phyloP scores from a whole-genome alignment of 2,329 filamentous ascomycete species.

The Neonectria neomacrospora region DNA sequence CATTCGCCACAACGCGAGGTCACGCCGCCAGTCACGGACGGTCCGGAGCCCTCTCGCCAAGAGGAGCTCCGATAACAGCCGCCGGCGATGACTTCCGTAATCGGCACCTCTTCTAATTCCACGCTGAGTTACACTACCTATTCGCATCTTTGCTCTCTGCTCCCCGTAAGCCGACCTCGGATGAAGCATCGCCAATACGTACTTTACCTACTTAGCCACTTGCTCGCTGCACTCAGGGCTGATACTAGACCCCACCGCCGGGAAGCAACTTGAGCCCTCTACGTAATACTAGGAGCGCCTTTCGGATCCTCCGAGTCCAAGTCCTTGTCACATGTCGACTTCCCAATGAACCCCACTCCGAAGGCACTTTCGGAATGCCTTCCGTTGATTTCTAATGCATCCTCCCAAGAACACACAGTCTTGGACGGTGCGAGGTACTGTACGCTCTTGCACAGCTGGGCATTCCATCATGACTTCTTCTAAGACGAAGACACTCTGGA shows the following conservation, averaged over 20 bases:
- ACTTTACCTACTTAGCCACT: too few species aligned
- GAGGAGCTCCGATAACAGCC: not conserved
- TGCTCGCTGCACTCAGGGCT: not conserved
- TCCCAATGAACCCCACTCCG: not conserved
- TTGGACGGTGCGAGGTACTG: conserved; percentile 1
- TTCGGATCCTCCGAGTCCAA: not conserved
- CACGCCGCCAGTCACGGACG: conserved; percentile 1
- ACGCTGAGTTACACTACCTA: not conserved
- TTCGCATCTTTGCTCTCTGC: not conserved
- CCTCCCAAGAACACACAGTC: not conserved
- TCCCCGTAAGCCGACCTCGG: not conserved
- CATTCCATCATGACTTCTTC: not conserved
- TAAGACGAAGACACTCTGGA: not conserved
- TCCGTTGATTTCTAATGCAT: conserved; percentile 1
- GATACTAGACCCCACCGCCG: not conserved
- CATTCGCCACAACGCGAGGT: not conserved
- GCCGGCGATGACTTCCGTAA: not conserved
- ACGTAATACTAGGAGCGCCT: not conserved
- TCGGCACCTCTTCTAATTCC: not conserved
- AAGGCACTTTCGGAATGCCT: not conserved
- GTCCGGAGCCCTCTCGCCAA: not conserved
- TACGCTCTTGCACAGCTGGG: not conserved
- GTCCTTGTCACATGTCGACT: not conserved
- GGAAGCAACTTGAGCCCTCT: not conserved
- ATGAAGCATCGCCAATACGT: not conserved